Conservation (phyloP, 2,329 filamentous ascomycete genomes). For the Calonectria crousiana region DNA sequence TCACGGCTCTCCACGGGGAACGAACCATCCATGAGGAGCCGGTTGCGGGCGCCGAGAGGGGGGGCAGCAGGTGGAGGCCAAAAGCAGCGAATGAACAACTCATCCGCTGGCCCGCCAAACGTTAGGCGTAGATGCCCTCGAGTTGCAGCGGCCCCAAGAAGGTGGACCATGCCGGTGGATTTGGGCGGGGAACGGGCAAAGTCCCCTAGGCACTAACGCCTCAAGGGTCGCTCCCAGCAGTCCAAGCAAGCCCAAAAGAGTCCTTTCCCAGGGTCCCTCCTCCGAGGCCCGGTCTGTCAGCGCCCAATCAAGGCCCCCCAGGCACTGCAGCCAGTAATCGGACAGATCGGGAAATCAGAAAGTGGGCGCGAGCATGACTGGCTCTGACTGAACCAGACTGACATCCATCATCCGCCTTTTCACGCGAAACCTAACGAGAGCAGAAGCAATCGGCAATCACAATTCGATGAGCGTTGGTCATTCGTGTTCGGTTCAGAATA, state of each 20-base stretch:
- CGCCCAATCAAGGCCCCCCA: constrained; percentile 2
- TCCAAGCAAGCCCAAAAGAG: constrained; percentile 27
- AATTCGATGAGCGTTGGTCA: background rate
- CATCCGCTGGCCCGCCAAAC: constrained; percentile 21
- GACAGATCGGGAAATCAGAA: constrained; percentile 44
- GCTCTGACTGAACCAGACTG: constrained; percentile 6
- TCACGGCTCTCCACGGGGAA: constrained; percentile 7
- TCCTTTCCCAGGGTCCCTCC: constrained; percentile 18
- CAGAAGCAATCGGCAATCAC: constrained; percentile 9
- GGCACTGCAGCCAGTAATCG: constrained; percentile 50
- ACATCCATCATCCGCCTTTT: background rate
- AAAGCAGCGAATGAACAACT: background rate
- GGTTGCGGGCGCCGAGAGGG: constrained; percentile 33
- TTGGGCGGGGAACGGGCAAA: constrained; percentile 33
- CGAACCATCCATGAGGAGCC: constrained; percentile 4
- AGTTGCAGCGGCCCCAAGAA: background rate
- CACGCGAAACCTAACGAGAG: constrained; percentile 5
- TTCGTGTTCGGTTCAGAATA: background rate
- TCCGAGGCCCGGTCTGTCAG: constrained; percentile 35
- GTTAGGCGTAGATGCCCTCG: constrained; percentile 11
- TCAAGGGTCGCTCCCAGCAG: constrained; percentile 45
- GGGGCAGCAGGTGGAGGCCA: constrained; percentile 14
- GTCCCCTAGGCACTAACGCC: constrained; percentile 40
- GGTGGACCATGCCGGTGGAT: constrained; percentile 28
- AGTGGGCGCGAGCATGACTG: background rate